Evolutionary conservation across 2,329 filamentous ascomycete species (phyloP).

Genomic region (Neoscytalidium dimidiatum): DNA sequence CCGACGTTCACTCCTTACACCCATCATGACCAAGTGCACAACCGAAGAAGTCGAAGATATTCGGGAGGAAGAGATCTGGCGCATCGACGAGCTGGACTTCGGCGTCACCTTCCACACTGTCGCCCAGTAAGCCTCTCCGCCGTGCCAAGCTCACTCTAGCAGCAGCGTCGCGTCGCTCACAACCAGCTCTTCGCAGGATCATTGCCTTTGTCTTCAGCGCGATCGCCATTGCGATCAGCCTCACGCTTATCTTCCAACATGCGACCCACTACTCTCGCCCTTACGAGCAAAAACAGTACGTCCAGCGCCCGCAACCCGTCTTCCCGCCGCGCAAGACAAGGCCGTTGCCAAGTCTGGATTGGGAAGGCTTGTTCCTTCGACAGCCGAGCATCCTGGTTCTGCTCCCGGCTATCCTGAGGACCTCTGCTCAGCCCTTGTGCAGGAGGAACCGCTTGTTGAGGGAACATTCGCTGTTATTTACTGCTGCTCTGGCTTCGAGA

Average conservation of each 20-base stretch:
- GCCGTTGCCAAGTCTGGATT: background rate
- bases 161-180: background rate
- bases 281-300: constrained; percentile 61
- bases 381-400: background rate
- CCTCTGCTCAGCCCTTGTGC: background rate
- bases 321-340: background rate
- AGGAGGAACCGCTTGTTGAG: background rate
- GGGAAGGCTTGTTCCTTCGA: background rate
- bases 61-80: constrained; percentile 24
- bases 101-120: constrained; percentile 19
- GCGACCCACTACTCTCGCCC: constrained; percentile 62
- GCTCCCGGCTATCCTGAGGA: background rate
- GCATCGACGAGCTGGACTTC: constrained; percentile 13
- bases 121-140: constrained; percentile 13
- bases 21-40: constrained; percentile 24
- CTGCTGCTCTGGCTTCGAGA: background rate
- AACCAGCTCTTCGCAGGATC: constrained; percentile 25
- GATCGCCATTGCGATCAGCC: constrained; percentile 53
- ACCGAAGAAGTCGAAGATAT: constrained; percentile 40
- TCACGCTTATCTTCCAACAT: constrained; percentile 58
- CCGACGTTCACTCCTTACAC: constrained; percentile 17
- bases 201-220: constrained; percentile 56
- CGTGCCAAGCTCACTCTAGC: constrained; percentile 1
- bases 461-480: background rate
- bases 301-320: constrained; percentile 20